Base-by-base conservation (phyloP, 257 asterid genomes). In the Haberlea rhodopensis region DNA sequence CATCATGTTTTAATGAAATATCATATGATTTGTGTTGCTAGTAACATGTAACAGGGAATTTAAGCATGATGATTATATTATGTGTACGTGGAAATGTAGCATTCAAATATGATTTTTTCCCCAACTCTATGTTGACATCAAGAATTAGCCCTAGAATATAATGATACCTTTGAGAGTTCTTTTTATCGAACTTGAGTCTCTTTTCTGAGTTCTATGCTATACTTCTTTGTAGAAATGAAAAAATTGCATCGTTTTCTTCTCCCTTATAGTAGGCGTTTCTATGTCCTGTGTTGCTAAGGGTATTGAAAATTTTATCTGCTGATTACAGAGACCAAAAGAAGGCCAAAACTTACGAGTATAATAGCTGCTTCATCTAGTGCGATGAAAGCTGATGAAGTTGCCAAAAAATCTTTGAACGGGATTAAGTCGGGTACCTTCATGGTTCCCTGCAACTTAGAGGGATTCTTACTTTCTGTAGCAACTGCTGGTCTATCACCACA, bases 401-500 rank as follows among this genome's bases (percentile, higher is more conserved):
- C 99, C 31, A 63, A 75, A 63, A 87, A 82, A 45, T 66, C 96
- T 6, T 69, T 90, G 74, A 48, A 62, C 0, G 99, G 96, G 48
- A 85, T 94, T 20, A 84, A 80, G 60, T 80, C 85, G 5, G 95
- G 86, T 19, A 73, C 82, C 6, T 94, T 90, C 62, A 73, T 82
- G 15, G 88, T 94, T 25, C 81, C 95, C 61, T 90, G 99, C 84
- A 94, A 94, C 81, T 77, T 88, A 1, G 92, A 84, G 73, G 96
- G 99, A 2, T 63, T 73, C 68, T 22, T 88, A 26, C 95, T 94
- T 16, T 73, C 94, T 57, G 68, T 90, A 26, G 95, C 84, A 8
- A 88, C 96, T 7, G 83, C 95, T 68, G 97, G 99, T 40, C 74
- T 90, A 19, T 87, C 95, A 37, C 97, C 97, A 26, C 99, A 94